Base-by-base conservation (phyloP, 2,329 filamentous ascomycete species). In the Calonectria pauciramosa region DNA sequence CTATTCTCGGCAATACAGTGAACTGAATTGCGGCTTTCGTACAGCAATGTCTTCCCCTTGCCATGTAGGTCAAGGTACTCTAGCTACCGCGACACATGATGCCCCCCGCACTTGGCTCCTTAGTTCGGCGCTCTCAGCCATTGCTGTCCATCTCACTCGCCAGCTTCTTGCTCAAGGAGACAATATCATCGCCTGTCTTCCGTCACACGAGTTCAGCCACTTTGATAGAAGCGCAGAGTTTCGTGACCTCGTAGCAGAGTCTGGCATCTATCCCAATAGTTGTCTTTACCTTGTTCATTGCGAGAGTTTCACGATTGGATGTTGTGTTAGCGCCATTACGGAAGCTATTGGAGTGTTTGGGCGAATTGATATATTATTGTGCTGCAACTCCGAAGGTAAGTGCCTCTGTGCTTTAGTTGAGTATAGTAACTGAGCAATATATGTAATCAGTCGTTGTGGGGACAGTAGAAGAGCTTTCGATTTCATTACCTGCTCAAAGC, bases 31-130 rank as follows among this genome's bases (percentile, higher is more conserved):
- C n/a, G n/a, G n/a, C n/a, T n/a, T n/a, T n/a, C n/a, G n/a, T n/a
- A n/a, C n/a, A n/a, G n/a, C n/a, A n/a, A n/a, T n/a, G n/a, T n/a
- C n/a, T n/a, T n/a, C n/a, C n/a, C n/a, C n/a, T n/a, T n/a, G n/a
- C n/a, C n/a, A n/a, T n/a, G n/a, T n/a, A n/a, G n/a, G n/a, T n/a
- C n/a, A n/a, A n/a, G n/a, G 76, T 77, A 70, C 76, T 80, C 63
- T 81, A 73, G 77, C 82, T 71, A 80, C 85, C 92, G 90, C 91
- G 75, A 93, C 91, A 23, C 91, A 93, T 84, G 93, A 93, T 82
- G 93, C 91, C 38, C 96, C 96, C 65, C 93, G 96, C 82, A 95
- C 96, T 81, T 99, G 97, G 96, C 93, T 99, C 82, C 88, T 99
- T 78, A 98, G 96, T 13, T 94, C 95, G 73, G 95, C 95, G 41